Evolutionary conservation across 2,329 filamentous ascomycete species (phyloP), one percentile per base, ranked within the genome.

Genomic region (Neonectria magnoliae): DNA sequence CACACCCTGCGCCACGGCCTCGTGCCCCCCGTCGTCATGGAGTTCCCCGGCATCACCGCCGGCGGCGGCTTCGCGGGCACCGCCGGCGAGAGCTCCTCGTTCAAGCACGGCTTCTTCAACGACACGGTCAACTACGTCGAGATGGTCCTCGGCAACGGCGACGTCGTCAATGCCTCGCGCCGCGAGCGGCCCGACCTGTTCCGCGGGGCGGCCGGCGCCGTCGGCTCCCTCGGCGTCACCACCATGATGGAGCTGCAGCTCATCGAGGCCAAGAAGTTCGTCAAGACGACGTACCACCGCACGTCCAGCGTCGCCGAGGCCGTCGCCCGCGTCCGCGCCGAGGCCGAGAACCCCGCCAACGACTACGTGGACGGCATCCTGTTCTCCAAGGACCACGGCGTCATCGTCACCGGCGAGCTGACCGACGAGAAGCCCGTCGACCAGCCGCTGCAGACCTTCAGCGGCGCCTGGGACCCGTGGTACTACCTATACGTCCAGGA

Each of bases 1-100:
- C 86, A 83, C 1, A 88, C 88, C 0, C 70, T 89, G 51, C 75
- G 78, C 5, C 73, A 87, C 53, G 85, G 85, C 0, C 78, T 92
- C 0, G 77, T 92, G 1, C 67, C 89, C 85, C 85, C 85, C 0
- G 88, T 92, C 0, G 88, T 92, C 5, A 91, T 91, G 87, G 90
- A 92, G 71, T 90, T 92, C 55, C 89, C 89, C 0, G 88, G 88
- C 0, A 92, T 92, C 67, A 92, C 90, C 0, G 86, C 85, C 0
- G 90, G 90, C 16, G 90, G 90, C 3, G 89, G 88, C 0, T 92
- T 90, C 73, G 83, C 88, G 0, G 90, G 90, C 2, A 91, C 89
- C 0, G 85, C 86, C 0, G 90, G 89, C 3, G 90, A 92, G 74
- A 91, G 88, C 74, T 88, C 84, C 64, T 90, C 87, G 0, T 92